Evolutionary conservation across 805 yeast genomes (phyloP).

Genomic region (Pichia manshurica): DNA sequence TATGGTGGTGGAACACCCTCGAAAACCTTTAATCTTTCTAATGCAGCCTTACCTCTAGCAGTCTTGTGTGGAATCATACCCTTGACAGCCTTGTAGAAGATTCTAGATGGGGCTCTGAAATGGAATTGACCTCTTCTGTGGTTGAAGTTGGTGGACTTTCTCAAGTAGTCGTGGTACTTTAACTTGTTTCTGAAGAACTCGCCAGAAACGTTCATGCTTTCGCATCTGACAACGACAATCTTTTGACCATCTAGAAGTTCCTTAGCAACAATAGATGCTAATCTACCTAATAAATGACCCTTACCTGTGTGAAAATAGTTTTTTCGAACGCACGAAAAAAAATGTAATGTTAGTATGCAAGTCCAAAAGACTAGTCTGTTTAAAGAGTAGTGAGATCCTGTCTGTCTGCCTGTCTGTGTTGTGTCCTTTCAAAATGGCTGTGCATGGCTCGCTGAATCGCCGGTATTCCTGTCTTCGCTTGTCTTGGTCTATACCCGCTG

Average conservation of each 20-base stretch:
- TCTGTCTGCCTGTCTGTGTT: no score
- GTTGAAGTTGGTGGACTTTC: slow-evolving; percentile 99
- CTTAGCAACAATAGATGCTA: slow-evolving; percentile 98
- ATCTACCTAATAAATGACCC: slow-evolving; percentile 99
- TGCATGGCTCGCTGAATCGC: no score
- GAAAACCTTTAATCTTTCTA: slow-evolving; percentile 98
- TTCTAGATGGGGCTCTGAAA: slow-evolving; percentile 99
- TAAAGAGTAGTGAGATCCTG: background rate
- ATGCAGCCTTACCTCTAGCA: slow-evolving; percentile 99
- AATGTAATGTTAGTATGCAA: slow-evolving; percentile 8
- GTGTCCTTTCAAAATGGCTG: no score
- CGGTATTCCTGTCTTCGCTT: no score
- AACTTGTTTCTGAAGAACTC: slow-evolving; percentile 99
- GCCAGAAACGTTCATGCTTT: slow-evolving; percentile 97
- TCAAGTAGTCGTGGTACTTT: slow-evolving; percentile 99
- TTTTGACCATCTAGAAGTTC: slow-evolving; percentile 97
- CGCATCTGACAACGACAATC: slow-evolving; percentile 95
- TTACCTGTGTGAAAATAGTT: slow-evolving; percentile 45
- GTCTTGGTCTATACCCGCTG: no score
- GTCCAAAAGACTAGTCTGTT: background rate
- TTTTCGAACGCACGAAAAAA: background rate
- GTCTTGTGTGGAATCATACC: slow-evolving; percentile 99
- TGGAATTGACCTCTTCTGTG: slow-evolving; percentile 99
- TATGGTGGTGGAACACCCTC: slow-evolving; percentile 99
- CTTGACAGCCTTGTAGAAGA: slow-evolving; percentile 98